Evolutionary conservation across 2,329 filamentous ascomycete genomes (phyloP), one percentile per base, ranked within the genome.

Genomic region (Penicillium sp.): DNA sequence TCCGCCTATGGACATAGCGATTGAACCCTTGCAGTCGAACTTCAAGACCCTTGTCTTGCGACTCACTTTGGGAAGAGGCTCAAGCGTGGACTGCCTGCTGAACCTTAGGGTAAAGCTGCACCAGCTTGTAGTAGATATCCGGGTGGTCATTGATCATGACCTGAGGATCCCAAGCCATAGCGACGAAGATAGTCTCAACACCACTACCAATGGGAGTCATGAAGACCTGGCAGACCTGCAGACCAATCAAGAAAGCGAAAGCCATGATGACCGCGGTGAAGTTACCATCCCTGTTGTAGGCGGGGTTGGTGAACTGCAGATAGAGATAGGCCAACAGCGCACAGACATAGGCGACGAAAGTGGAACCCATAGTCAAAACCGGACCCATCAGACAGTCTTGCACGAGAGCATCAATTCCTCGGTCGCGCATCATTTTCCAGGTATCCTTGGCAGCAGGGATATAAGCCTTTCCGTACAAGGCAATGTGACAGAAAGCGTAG

Each of bases 151-250:
- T 81, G 71, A 91, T 88, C 79, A 96, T 78, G 9, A 93, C 89
- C 54, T 79, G 74, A 9, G 83, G 83, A 71, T 86, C 83, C 83
- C 84, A 87, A 2, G 83, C 84, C 73, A 82, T 82, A 2, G 91
- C 92, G 0, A 96, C 91, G 67, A 97, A 97, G 60, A 96, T 90
- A 0, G 93, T 96, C 65, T 96, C 90, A 61, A 96, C 86, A n/a
- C 93, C 93, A 67, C 88, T 93, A 62, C 88, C 88, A 56, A 97
- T 81, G 1, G 93, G 93, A 0, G 90, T 93, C 35, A 93, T 90
- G 77, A 97, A 96, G 62, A 96, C 85, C 73, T 96, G 89, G 72
- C 88, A 89, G 59, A 97, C 89, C 74, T 97, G 93, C 63, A 96
- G 78, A 7, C 93, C 93, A 62, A 97, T 93, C 52, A 97, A 78